These are phyloP conservation scores for Cladosporium sp. DNA, from an alignment of 2,329 filamentous ascomycete species.

Conservation along the genomic window DNA sequence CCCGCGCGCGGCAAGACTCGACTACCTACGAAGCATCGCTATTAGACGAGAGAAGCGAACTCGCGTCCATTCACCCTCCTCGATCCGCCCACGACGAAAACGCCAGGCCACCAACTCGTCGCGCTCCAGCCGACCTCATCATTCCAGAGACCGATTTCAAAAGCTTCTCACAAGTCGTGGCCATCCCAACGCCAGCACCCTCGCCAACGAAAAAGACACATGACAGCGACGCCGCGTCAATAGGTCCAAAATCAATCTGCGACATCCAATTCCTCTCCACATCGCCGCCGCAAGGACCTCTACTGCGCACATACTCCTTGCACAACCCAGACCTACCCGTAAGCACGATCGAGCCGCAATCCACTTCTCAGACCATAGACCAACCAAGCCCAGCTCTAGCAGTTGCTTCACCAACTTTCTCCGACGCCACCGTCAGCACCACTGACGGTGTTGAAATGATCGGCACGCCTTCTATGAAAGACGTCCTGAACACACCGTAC, in stretches of 20 bases:
- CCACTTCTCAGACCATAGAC: conserved; percentile 6
- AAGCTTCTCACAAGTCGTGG: conserved; percentile 4
- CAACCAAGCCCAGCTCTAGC: conserved; percentile 16
- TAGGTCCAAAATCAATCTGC: conserved; percentile 4
- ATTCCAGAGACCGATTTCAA: background rate
- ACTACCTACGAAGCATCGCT: conserved; percentile 4
- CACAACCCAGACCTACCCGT: conserved; percentile 14
- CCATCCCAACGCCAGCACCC: background rate
- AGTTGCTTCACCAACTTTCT: conserved; percentile 31
- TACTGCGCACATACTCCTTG: conserved; percentile 19
- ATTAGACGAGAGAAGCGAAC: background rate
- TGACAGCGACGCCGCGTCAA: conserved; percentile 2
- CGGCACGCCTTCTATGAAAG: conserved; percentile 22
- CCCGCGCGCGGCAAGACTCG: background rate
- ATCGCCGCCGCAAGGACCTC: conserved; percentile 14
- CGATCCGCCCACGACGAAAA: background rate
- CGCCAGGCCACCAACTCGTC: conserved; percentile 6
- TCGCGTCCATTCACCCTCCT: background rate
- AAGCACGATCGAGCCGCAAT: conserved; percentile 18
- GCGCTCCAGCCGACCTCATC: background rate
- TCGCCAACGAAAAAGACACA: background rate
- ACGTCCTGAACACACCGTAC: background rate
- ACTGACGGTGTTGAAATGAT: conserved; percentile 19
- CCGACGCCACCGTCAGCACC: conserved; percentile 29
- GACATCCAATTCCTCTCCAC: conserved; percentile 12